phyloP scores from a whole-genome alignment of 1,284 basidiomycete genomes.

The Apiotrichum veenhuisii region DNA sequence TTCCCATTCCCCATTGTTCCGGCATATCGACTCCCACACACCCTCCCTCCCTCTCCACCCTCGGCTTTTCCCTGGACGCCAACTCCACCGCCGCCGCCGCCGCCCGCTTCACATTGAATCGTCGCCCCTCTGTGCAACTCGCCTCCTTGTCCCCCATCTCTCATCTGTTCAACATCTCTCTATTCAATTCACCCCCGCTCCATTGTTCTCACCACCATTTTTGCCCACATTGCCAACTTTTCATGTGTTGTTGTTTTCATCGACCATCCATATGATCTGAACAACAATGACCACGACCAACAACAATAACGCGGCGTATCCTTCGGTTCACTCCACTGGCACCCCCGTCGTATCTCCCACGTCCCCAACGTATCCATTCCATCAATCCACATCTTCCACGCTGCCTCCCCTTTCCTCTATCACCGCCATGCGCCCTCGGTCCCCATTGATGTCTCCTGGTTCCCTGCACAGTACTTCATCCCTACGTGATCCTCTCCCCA shows the following conservation, averaged over 20 bases:
- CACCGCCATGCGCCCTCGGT: not conserved
- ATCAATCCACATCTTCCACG: not conserved
- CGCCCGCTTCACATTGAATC: too few species aligned
- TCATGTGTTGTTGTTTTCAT: too few species aligned
- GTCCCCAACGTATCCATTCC: not conserved
- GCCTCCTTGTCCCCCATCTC: too few species aligned
- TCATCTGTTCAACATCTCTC: not conserved
- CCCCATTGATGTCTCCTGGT: not conserved
- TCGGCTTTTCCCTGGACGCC: too few species aligned
- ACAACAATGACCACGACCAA: not conserved
- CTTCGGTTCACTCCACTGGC: not conserved
- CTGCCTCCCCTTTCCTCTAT: not conserved
- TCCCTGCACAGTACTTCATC: constrained; percentile 30
- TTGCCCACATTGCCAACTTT: too few species aligned
- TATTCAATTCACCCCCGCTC: too few species aligned
- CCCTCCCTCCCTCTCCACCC: not conserved
- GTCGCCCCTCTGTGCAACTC: too few species aligned
- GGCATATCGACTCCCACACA: not conserved
- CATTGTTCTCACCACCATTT: too few species aligned
- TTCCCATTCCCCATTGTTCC: not conserved
- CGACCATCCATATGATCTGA: too few species aligned
- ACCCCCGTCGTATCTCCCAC: not conserved
- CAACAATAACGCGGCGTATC: not conserved
- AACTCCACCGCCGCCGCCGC: too few species aligned
- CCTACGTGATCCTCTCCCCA: constrained; percentile 30